Evolutionary conservation across 495 filamentous ascomycete species (phyloP), one percentile per base, ranked within the genome.

Genomic region (Trichoderma asperelloides): DNA sequence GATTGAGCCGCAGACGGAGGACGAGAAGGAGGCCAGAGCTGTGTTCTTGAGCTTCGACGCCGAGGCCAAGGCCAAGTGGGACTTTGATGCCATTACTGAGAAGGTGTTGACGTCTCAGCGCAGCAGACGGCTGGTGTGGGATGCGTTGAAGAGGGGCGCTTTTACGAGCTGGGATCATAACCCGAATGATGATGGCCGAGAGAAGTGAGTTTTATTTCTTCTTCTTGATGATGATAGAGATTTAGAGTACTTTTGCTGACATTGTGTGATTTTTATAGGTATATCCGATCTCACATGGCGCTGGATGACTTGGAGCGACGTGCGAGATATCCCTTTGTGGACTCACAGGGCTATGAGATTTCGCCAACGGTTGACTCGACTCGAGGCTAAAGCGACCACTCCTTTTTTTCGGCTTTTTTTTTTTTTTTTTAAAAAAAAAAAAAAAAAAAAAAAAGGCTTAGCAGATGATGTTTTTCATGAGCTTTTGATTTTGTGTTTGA

Each of bases 101-200:
- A 82, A 89, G 33, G 91, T 93, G 0, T 71, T 93, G 27, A 70
- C 76, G 18, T 89, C 87, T 47, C 92, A 96, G 79, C 85, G 91
- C 13, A 84, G 84, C 55, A 81, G 92, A 13, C 80, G 86, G 33
- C 74, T 95, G 7, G 88, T 90, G 33, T 93, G 90, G 86, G 82
- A 80, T 23, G 91, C 92, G 6, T 76, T 96, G 68, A 87, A 85
- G 69, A 78, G 86, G 76, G 92, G 92, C 43, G 78, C 78, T 37
- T 90, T 87, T 39, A 82, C 82, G 0, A 80, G 82, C 68, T 96
- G 92, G 92, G 92, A 96, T 72, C 89, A 86, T 72, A 84, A 92
- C 75, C 90, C 90, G 0, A 78, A 77, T 13, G 85, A 90, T 68
- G 89, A 93, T 75, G 87, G 89, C 11, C 81, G 84, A 70, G 82